Conservation (phyloP, 176 grass and related monocot genomes). For the Oryza glaberrima region DNA sequence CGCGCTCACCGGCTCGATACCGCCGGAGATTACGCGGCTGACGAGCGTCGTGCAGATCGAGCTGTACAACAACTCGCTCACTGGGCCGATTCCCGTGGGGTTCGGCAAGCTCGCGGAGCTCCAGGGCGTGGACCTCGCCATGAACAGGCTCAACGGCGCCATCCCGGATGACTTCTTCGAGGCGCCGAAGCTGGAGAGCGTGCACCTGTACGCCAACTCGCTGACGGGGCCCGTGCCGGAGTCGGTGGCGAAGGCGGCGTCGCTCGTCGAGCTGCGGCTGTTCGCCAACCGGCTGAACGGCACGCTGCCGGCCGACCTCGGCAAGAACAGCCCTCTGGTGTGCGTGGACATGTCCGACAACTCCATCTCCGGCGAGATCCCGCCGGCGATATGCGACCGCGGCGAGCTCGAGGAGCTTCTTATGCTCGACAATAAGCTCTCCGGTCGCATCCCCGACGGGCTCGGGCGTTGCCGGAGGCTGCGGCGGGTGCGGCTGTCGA, state of each 20-base stretch:
- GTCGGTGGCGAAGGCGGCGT: constrained; percentile 31
- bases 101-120: constrained; percentile 52
- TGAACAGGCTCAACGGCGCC: constrained; percentile 66
- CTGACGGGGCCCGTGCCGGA: constrained; percentile 60
- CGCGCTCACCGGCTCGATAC: constrained; percentile 60
- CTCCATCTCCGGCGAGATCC: constrained; percentile 71
- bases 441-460: constrained; percentile 53
- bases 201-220: constrained; percentile 67
- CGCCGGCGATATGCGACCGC: constrained; percentile 71
- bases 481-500: constrained; percentile 64
- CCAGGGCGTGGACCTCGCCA: constrained; percentile 53
- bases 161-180: constrained; percentile 82
- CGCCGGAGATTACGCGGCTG: constrained; percentile 42
- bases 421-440: constrained; percentile 65
- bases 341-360: constrained; percentile 72
- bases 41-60: constrained; percentile 65
- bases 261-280: constrained; percentile 70
- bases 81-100: constrained; percentile 57
- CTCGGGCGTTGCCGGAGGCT: constrained; percentile 75
- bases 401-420: constrained; percentile 82
- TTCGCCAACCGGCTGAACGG: constrained; percentile 72
- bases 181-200: constrained; percentile 61
- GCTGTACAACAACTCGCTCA: constrained; percentile 84
- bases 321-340: constrained; percentile 60
- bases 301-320: constrained; percentile 61